Base-by-base conservation (phyloP, 1,284 basidiomycete species). In the Boletus sp. region DNA sequence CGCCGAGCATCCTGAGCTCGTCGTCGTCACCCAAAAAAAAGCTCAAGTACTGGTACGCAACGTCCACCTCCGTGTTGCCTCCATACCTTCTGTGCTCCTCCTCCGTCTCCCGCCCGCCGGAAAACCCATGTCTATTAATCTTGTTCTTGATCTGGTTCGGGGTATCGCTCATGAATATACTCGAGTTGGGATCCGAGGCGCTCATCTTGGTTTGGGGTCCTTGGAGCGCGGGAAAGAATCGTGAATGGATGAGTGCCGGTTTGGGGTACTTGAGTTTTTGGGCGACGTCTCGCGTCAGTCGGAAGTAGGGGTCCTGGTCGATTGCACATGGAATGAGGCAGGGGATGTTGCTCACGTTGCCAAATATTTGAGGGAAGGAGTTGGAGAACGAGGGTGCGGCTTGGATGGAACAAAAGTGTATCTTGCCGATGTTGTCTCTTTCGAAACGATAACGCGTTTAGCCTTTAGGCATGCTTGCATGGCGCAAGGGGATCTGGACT, bases 141-240 rank as follows among this genome's bases (percentile, higher is more conserved):
- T 99, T 99, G 69, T 94, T 98, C 76, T 97, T 96, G 73, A 99
- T 97, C 70, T 94, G 89, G 57, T 84, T 85, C 14, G 85, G 77
- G 47, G 88, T 92, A 67, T 99, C 96, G 43, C 80, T 92, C 94
- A 99, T 97, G 71, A 81, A 98, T 57, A 99, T 95, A 58, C 88
- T 88, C 53, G 84, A 88, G 69, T 91, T 94, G 29, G 84, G 76
- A 67, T 94, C 88, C 43, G 89, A 93, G 4, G 95, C 95, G 63
- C 91, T 94, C 96, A 99, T 99, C 74, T 99, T 99, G 34, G 93
- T 96, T 69, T 96, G 92, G 5, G 94, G 89, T 34, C 96, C 96
- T 72, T 98, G 95, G 13, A 99, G 77, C 1, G 96, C 94, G 5
- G 96, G 96, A 74, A 99, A 96, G 79, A 99, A 99, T 66, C 95